Evolutionary conservation across 108 stramenopile species (phyloP).

Genomic region (Fragilaria crotonensis): DNA sequence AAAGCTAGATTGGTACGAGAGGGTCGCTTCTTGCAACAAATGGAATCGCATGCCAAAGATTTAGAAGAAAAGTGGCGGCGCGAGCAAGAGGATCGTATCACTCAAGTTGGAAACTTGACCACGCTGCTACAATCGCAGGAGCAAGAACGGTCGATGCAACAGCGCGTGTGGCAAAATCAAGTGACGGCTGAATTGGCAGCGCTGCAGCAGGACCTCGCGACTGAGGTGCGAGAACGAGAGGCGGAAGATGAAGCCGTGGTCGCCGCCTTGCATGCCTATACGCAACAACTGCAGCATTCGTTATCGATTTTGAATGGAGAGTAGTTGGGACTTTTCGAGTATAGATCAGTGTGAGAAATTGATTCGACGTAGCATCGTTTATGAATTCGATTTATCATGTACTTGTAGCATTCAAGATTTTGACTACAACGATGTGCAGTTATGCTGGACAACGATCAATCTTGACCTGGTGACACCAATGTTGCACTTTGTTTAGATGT

Average conservation of each 20-base stretch:
- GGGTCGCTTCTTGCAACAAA: conserved; percentile 80
- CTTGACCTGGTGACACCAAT: too few species aligned
- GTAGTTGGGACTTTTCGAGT: too few species aligned
- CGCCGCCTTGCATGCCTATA: conserved; percentile 84
- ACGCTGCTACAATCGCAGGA: conserved; percentile 56
- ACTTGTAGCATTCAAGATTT: too few species aligned
- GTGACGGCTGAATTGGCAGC: conserved; percentile 66
- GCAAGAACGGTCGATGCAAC: conserved; percentile 42
- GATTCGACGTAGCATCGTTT: too few species aligned
- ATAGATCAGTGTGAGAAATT: too few species aligned
- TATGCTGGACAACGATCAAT: too few species aligned
- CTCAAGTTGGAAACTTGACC: conserved; percentile 52
- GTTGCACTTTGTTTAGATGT: too few species aligned
- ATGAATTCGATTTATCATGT: too few species aligned
- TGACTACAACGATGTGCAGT: too few species aligned
- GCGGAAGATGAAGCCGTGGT: conserved; percentile 86
- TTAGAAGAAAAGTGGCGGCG: conserved; percentile 52
- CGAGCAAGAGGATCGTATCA: conserved; percentile 67
- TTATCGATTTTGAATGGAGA: conserved; percentile 40
- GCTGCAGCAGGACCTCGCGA: conserved; percentile 54
- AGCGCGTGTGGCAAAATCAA: conserved; percentile 54
- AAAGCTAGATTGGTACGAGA: conserved; percentile 73
- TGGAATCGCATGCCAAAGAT: conserved; percentile 73
- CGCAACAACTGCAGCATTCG: conserved; percentile 77
- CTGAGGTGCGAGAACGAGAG: conserved; percentile 71